Evolutionary conservation across 306 rosid genomes (phyloP), one percentile per base, ranked within the genome.

Genomic region (Neltuma alba): DNA sequence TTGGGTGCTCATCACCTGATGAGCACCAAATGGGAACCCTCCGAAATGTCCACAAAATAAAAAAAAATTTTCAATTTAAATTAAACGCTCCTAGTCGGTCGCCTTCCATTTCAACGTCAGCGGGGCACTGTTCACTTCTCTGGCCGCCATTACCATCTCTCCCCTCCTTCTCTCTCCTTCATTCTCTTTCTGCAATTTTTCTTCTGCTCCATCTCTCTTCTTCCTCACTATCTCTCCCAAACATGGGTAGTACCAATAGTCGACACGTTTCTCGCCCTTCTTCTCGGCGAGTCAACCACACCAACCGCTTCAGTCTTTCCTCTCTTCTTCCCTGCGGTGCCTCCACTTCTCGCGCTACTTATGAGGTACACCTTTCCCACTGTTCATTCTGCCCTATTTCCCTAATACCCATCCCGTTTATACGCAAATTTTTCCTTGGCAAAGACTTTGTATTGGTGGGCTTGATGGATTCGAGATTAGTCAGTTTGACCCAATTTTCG

Each of bases 231-330:
- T 10, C 33, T 57, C 63, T 23, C 11, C 15, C 33, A 10, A 20
- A 40, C 70, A 89, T 89, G 93, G 93, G 93, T 87, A 80, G 83
- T 61, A 76, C 89, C 79, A 79, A 72, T 60, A 85, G 89, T 77
- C 89, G 88, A 77, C 71, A 79, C 91, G 88, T 81, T 44, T 83
- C 89, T 73, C 89, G 87, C 64, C 75, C 81, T 74, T 81, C 85
- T 77, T 74, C 87, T 74, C 47, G 84, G 70, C 85, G 88, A 89
- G 84, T 75, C 83, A 72, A 72, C 48, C 60, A 78, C 77, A 1
- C 70, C 87, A 76, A 71, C 63, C 84, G 93, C 79, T 87, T 90
- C 85, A 60, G 45, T 9, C 42, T 87, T 74, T 85, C 79, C 61
- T 85, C 91, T 64, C 79, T 87, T 72, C 76, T 87, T 58, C 64